A percentile compares a stretch with the other conserved stretches of the same genome.
Evolutionary conservation across 352 stramenopile species (phyloP).

Genomic region (Phytophthora sojae): DNA sequence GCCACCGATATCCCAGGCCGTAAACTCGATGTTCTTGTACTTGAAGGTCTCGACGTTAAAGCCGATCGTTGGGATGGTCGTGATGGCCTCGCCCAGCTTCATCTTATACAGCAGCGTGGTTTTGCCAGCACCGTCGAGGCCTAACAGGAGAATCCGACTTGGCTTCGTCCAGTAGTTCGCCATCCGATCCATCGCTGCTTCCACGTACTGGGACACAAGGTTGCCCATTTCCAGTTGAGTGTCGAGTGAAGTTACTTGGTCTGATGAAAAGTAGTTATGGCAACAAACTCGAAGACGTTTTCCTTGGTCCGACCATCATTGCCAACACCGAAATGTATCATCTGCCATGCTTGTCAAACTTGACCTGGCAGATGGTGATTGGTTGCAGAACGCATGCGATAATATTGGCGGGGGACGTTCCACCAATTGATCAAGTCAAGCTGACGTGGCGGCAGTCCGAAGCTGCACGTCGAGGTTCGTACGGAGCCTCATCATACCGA

Average conservation of each 20-base stretch:
- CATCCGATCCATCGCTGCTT: conserved; percentile 38
- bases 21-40: conserved; percentile 80
- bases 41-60: conserved; percentile 84
- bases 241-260: neutral
- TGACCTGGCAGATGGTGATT: conserved; percentile 35
- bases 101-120: conserved; percentile 95
- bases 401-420: neutral
- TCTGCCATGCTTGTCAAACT: conserved; percentile 28
- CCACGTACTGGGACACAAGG: conserved; percentile 38
- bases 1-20: conserved; percentile 83
- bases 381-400: conserved; percentile 16
- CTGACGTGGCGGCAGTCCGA: conserved; percentile 12
- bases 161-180: conserved; percentile 48
- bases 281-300: neutral
- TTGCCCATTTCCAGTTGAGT: conserved; percentile 41
- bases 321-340: conserved; percentile 22
- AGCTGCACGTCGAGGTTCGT: neutral
- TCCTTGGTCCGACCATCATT: conserved; percentile 1
- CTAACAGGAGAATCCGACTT: conserved; percentile 84
- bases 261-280: conserved; percentile 21
- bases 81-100: conserved; percentile 69
- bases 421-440: neutral
- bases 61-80: conserved; percentile 78
- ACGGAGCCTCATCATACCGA: too few species aligned
- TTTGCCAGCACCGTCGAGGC: conserved; percentile 95